These are phyloP conservation scores for Cercospora zeina DNA, from an alignment of 2,329 filamentous ascomycete genomes.

Conservation along the genomic window DNA sequence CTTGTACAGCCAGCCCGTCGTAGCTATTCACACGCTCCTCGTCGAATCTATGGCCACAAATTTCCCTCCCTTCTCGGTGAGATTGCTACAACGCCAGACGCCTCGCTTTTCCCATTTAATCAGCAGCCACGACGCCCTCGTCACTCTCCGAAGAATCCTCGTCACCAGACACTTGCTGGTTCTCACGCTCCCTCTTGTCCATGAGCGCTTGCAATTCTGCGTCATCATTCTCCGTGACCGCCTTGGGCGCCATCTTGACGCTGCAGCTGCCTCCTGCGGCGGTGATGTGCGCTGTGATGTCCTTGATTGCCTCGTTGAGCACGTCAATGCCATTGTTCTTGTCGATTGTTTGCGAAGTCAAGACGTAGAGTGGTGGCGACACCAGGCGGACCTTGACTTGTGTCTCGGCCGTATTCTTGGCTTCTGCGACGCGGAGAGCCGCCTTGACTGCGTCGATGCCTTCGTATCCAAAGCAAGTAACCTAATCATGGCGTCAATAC, in stretches of 20 bases:
- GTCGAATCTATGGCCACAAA: conserved; percentile 9
- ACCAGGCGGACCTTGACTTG: conserved; percentile 98
- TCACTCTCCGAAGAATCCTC: conserved; percentile 96
- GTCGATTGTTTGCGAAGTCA: conserved; percentile 93
- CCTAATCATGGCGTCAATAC: conserved; percentile 19
- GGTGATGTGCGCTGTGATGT: conserved; percentile 79
- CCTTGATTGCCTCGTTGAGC: conserved; percentile 84
- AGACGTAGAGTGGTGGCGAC: conserved; percentile 93
- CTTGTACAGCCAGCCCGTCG: conserved; percentile 7
- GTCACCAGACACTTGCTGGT: conserved; percentile 95
- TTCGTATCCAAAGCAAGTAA: conserved; percentile 87
- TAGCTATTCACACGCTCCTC: background rate
- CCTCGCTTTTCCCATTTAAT: conserved; percentile 24
- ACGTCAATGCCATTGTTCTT: conserved; percentile 82
- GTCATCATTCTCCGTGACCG: conserved; percentile 97
- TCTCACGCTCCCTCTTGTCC: conserved; percentile 98
- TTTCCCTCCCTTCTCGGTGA: background rate
- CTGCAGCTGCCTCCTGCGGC: conserved; percentile 74
- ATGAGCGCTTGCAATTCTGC: conserved; percentile 95
- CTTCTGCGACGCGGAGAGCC: conserved; percentile 86
- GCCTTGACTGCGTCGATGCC: conserved; percentile 98
- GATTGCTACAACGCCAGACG: conserved; percentile 24
- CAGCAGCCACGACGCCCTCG: conserved; percentile 62
- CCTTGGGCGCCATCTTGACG: conserved; percentile 98
- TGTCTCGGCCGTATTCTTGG: conserved; percentile 84